These are phyloP conservation scores for Eragrostis tef DNA, from an alignment of 202 grass and related monocot genomes.

Conservation along the genomic window DNA sequence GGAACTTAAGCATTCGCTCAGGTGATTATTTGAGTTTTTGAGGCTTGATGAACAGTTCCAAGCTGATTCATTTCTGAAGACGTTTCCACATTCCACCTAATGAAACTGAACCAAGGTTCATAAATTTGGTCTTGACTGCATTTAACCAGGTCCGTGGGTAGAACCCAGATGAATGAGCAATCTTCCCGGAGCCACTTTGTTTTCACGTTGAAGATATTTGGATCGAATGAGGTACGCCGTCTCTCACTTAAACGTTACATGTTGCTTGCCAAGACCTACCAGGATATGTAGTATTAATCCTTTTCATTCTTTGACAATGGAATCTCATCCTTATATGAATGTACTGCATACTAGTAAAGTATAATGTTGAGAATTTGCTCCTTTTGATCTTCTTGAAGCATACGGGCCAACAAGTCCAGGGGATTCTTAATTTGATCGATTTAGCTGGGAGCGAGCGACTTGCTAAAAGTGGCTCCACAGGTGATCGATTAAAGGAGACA, in stretches of 20 bases:
- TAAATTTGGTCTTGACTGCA: no score
- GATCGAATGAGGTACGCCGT: slow-evolving; percentile 72
- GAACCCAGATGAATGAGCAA: slow-evolving; percentile 94
- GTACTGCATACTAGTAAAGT: neutral
- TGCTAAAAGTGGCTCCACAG: slow-evolving; percentile 83
- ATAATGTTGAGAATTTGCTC: neutral
- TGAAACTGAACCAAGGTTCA: no score
- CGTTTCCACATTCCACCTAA: no score
- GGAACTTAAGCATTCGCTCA: no score
- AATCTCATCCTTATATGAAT: neutral
- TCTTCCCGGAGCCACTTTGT: slow-evolving; percentile 96
- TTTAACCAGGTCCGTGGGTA: slow-evolving; percentile 76
- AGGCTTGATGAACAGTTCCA: no score
- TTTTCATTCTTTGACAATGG: neutral
- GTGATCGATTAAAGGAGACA: slow-evolving; percentile 93
- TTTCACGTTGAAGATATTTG: slow-evolving; percentile 85
- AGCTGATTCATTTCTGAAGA: no score
- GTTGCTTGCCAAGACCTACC: slow-evolving; percentile 1
- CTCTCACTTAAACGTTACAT: neutral
- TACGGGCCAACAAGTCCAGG: slow-evolving; percentile 85
- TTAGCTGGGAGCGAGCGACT: slow-evolving; percentile 93
- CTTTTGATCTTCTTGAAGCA: slow-evolving; percentile 49
- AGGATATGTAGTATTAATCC: neutral
- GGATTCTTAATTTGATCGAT: slow-evolving; percentile 89
- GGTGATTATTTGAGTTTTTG: no score